These are phyloP conservation scores for Diaporthe sp. DNA, from an alignment of 2,329 filamentous ascomycete genomes.

Conservation along the genomic window DNA sequence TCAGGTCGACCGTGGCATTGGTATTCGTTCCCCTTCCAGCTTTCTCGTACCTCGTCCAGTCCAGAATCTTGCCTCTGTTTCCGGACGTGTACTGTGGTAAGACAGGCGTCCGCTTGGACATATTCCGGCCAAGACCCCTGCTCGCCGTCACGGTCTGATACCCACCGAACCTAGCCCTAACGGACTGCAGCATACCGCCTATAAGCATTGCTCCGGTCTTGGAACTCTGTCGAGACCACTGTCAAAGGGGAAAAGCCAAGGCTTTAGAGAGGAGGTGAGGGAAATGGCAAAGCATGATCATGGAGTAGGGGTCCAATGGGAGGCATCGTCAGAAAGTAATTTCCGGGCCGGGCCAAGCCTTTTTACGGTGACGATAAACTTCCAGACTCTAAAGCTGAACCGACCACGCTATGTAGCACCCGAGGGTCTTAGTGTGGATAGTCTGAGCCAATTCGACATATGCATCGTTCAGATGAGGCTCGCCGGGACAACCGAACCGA, in stretches of 20 bases:
- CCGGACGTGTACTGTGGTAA: background rate
- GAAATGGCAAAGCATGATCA: background rate
- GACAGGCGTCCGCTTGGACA: background rate
- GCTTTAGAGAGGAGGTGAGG: background rate
- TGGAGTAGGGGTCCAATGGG: background rate
- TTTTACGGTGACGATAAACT: background rate
- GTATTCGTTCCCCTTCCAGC: no score
- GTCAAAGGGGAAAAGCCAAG: background rate
- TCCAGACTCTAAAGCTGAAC: background rate
- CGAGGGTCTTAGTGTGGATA: background rate
- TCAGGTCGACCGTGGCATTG: background rate
- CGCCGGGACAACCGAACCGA: constrained; percentile 20
- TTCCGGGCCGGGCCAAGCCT: constrained; percentile 28
- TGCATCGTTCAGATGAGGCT: constrained; percentile 11
- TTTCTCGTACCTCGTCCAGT: background rate
- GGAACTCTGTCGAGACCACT: background rate
- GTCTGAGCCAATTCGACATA: constrained; percentile 1
- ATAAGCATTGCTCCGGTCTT: background rate
- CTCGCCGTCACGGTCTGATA: constrained; percentile 19
- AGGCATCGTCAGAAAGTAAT: background rate
- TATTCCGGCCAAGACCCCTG: constrained; percentile 1
- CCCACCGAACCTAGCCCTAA: background rate
- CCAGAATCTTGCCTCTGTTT: background rate
- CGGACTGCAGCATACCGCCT: background rate
- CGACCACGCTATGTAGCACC: constrained; percentile 8